phyloP scores from a whole-genome alignment of 176 grass and related monocot genomes.

The Cenchrus americanus region DNA sequence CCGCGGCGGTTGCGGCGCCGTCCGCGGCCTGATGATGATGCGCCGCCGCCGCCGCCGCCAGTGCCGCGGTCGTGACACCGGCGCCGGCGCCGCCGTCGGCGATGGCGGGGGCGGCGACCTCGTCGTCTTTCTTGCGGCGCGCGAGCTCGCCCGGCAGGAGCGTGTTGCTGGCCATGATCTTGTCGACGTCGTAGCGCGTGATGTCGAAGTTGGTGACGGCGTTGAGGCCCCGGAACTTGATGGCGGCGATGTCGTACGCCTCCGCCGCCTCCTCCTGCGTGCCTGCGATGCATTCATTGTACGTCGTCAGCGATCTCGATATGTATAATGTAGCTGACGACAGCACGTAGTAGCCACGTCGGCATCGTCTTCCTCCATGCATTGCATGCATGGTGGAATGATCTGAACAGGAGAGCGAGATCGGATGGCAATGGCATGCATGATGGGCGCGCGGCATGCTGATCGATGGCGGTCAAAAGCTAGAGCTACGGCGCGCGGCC shows the following conservation, averaged over 20 bases:
- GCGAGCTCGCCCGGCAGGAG: constrained; percentile 78
- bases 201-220: constrained; percentile 99
- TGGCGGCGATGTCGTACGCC: constrained; percentile 96
- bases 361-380: neutral
- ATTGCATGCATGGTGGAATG: constrained; percentile 1
- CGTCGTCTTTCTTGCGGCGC: constrained; percentile 60
- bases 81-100: neutral
- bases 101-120: neutral
- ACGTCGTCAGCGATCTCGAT: no score
- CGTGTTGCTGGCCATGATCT: constrained; percentile 97
- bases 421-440: neutral
- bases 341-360: neutral
- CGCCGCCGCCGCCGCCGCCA: constrained; percentile 1
- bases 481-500: no score
- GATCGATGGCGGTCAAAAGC: neutral
- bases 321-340: no score
- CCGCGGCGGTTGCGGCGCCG: neutral
- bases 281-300: constrained; percentile 48
- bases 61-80: neutral
- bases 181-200: constrained; percentile 94
- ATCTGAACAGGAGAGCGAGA: constrained; percentile 6
- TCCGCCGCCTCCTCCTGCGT: constrained; percentile 99
- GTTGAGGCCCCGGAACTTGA: constrained; percentile 92
- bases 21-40: neutral
- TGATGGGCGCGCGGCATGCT: neutral